phyloP scores from a whole-genome alignment of 441 rosid genomes.

The Corymbia calophylla region DNA sequence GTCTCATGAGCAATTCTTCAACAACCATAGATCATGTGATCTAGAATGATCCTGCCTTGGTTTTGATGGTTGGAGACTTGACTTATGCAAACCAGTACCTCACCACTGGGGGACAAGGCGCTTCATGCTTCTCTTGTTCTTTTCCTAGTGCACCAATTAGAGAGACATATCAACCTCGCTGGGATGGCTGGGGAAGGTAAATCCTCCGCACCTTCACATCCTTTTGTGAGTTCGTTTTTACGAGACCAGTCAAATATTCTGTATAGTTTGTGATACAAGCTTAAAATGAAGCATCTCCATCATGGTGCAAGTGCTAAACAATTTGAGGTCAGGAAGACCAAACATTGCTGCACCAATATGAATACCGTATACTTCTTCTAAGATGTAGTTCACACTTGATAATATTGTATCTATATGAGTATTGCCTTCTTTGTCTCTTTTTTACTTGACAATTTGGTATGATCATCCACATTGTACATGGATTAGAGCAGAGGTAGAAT shows the following conservation, averaged over 20 bases:
- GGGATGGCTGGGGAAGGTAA: conserved; percentile 96
- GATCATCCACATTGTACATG: not conserved
- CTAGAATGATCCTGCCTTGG: conserved; percentile 38
- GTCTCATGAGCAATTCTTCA: conserved; percentile 52
- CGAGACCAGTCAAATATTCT: not conserved
- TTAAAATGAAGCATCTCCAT: not conserved
- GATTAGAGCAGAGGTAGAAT: not conserved
- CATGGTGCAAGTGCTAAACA: not conserved
- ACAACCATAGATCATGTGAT: conserved; percentile 43
- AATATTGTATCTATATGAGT: not conserved
- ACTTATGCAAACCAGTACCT: conserved; percentile 54
- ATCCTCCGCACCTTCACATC: not conserved
- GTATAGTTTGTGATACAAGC: not conserved
- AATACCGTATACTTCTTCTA: not conserved
- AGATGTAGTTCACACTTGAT: not conserved
- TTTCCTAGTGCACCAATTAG: conserved; percentile 50
- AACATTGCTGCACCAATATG: not conserved
- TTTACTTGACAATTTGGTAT: not conserved
- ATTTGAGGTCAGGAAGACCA: not conserved
- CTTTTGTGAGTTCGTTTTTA: not conserved
- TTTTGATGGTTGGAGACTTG: conserved; percentile 51
- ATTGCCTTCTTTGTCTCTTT: not conserved
- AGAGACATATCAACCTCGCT: conserved; percentile 69
- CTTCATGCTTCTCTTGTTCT: conserved; percentile 37
- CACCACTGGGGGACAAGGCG: conserved; percentile 50